Evolutionary conservation across 1,284 basidiomycete species (phyloP).

Genomic region (Abortiporus biennis): DNA sequence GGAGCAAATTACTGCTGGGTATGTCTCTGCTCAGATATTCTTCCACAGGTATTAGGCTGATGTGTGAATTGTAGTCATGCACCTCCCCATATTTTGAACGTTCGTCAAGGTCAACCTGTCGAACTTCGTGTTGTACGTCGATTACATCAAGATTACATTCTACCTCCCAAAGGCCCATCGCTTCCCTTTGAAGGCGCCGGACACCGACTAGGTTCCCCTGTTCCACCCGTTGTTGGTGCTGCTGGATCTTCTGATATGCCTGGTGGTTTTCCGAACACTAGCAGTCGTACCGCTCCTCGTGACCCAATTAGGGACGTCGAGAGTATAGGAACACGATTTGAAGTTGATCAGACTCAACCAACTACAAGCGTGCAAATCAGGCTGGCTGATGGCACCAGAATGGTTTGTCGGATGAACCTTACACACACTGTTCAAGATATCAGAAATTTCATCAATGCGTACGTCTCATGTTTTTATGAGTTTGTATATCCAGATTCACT

Average conservation of each 20-base stretch:
- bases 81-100: slow-evolving; percentile 75
- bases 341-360: slow-evolving; percentile 78
- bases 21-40: slow-evolving; percentile 21
- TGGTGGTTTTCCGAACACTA: slow-evolving; percentile 41
- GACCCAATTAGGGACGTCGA: slow-evolving; percentile 27
- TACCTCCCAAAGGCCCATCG: slow-evolving; percentile 35
- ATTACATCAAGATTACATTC: slow-evolving; percentile 69
- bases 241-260: slow-evolving; percentile 46
- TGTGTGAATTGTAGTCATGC: slow-evolving; percentile 51
- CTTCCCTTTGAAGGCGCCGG: slow-evolving; percentile 78
- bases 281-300: slow-evolving; percentile 13
- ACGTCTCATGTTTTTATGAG: slow-evolving; percentile 30
- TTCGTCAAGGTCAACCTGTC: slow-evolving; percentile 77
- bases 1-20: slow-evolving; percentile 79
- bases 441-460: slow-evolving; percentile 87
- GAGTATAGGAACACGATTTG: slow-evolving; percentile 54
- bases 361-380: slow-evolving; percentile 91
- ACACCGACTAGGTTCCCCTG: slow-evolving; percentile 74
- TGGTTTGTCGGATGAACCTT: slow-evolving; percentile 87
- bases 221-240: slow-evolving; percentile 30
- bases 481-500: not conserved
- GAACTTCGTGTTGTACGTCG: slow-evolving; percentile 81
- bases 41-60: not conserved
- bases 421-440: slow-evolving; percentile 88
- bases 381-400: slow-evolving; percentile 88